phyloP scores from a whole-genome alignment of 2,329 filamentous ascomycete genomes.

The Cladorrhinum sp. region DNA sequence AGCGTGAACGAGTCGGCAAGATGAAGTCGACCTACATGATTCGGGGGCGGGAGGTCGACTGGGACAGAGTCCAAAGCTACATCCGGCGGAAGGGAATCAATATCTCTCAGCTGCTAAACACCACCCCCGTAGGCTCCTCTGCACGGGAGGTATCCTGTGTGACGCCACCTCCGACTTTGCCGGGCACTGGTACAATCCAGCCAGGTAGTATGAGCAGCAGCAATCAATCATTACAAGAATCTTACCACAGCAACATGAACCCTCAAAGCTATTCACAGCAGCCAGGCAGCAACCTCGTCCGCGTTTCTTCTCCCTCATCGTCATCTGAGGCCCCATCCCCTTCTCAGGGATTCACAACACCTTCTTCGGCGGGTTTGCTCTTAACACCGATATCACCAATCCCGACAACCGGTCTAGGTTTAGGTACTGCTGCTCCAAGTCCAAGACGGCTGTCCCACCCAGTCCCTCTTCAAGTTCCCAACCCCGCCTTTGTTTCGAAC shows the following conservation, averaged over 20 bases:
- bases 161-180: constrained; percentile 16
- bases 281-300: background rate
- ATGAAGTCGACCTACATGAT: constrained; percentile 14
- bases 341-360: background rate
- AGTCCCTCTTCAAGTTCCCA: too few relatives aligned
- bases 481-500: too few relatives aligned
- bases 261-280: background rate
- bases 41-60: constrained; percentile 22
- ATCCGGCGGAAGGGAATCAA: constrained; percentile 21
- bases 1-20: constrained; percentile 19
- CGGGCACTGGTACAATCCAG: background rate
- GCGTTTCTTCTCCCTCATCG: background rate
- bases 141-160: constrained; percentile 17
- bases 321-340: background rate
- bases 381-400: background rate
- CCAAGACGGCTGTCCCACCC: background rate
- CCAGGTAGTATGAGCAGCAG: background rate
- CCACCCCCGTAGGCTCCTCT: background rate
- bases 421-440: too few relatives aligned
- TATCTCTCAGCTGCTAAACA: constrained; percentile 14
- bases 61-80: constrained; percentile 22
- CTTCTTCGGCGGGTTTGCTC: background rate
- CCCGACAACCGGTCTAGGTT: too few relatives aligned
- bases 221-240: background rate
- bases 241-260: background rate